These are phyloP conservation scores for Ascocoryne sarcoides DNA, from an alignment of 2,329 filamentous ascomycete genomes.

Conservation along the genomic window DNA sequence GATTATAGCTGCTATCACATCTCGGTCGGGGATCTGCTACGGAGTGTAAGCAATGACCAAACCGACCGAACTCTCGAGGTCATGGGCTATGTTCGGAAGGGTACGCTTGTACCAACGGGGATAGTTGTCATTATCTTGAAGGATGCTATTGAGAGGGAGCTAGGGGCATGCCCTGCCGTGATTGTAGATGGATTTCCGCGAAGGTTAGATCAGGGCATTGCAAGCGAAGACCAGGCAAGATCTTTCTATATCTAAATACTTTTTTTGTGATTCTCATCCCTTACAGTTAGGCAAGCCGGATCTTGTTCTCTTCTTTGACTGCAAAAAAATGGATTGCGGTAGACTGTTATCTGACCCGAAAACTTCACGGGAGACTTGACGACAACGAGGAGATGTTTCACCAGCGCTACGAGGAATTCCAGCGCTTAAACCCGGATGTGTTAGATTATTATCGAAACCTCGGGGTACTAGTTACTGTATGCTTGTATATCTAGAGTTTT, in stretches of 20 bases:
- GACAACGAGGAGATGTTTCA: not conserved
- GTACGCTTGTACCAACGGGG: not conserved
- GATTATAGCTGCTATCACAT: not conserved
- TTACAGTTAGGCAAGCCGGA: not conserved
- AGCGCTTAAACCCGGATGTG: not conserved
- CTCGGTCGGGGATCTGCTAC: not conserved
- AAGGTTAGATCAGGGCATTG: not conserved
- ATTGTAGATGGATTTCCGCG: not conserved
- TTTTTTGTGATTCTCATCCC: too few relatives aligned
- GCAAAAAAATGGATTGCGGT: too few relatives aligned
- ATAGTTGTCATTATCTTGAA: not conserved
- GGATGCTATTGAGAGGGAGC: not conserved
- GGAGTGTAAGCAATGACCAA: not conserved
- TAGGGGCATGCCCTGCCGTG: not conserved
- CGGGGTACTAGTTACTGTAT: too few relatives aligned
- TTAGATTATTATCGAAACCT: not conserved
- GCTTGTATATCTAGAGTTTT: too few relatives aligned
- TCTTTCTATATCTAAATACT: not conserved
- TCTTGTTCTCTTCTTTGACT: not conserved
- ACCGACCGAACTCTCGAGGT: not conserved
- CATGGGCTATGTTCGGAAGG: too few relatives aligned
- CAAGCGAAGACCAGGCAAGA: not conserved
- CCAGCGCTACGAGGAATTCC: not conserved
- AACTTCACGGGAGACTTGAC: not conserved
- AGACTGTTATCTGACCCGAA: too few relatives aligned